Percentiles rank a stretch among this genome's conserved stretches.
Conservation (phyloP, 192 early-diverging fungal genomes). For the Backusella morwellensis region DNA sequence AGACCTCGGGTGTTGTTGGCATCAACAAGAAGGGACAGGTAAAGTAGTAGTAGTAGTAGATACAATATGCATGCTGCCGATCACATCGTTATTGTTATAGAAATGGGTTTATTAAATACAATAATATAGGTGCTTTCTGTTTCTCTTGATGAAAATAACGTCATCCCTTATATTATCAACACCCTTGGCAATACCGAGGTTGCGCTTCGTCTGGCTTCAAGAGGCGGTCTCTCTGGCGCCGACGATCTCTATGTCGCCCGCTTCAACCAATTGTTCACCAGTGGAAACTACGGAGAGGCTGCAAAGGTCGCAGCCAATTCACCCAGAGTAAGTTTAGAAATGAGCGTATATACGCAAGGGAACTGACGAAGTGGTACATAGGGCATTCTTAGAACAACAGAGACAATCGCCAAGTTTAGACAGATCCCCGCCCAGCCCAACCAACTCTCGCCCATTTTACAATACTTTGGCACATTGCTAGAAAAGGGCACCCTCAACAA, state of each 20-base stretch:
- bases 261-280: constrained; percentile 83
- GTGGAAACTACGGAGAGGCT: constrained; percentile 82
- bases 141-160: constrained; percentile 82
- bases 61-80: neutral
- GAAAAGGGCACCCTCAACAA: constrained; percentile 96
- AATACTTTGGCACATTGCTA: constrained; percentile 96
- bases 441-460: constrained; percentile 88
- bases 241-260: constrained; percentile 88
- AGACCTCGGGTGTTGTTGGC: constrained; percentile 85
- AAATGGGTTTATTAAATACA: neutral
- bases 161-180: constrained; percentile 89
- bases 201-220: constrained; percentile 88
- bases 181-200: constrained; percentile 84
- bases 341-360: neutral
- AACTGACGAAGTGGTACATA: constrained; percentile 17
- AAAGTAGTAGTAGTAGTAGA: neutral
- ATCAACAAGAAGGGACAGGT: constrained; percentile 96
- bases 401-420: constrained; percentile 95
- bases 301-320: constrained; percentile 97
- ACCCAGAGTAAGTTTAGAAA: constrained; percentile 57
- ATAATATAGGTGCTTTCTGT: constrained; percentile 89
- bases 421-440: constrained; percentile 71
- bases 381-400: constrained; percentile 92
- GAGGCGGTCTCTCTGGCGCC: constrained; percentile 88
- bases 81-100: neutral